phyloP scores from a whole-genome alignment of 2,329 filamentous ascomycete genomes.

The Sclerotinia glacialis region DNA sequence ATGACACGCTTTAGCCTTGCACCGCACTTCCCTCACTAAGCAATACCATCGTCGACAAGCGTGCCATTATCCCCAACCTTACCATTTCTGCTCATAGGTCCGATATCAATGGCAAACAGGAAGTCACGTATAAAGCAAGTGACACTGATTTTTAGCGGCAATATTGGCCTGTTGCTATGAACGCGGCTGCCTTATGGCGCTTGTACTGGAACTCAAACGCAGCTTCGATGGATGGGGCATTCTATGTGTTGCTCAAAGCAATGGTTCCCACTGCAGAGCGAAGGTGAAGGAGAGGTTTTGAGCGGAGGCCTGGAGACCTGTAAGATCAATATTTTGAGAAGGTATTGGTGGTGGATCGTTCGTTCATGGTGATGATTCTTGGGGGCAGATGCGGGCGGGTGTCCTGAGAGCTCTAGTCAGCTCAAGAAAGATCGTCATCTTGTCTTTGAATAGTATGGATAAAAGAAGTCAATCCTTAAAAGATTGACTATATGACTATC shows the following conservation, averaged over 20 bases:
- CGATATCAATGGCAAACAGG: not conserved
- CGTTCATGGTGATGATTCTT: not conserved
- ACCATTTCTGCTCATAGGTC: not conserved
- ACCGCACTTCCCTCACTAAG: not conserved
- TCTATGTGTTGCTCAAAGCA: not conserved
- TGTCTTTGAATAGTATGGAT: not conserved
- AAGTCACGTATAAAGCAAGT: not conserved
- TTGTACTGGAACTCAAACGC: not conserved
- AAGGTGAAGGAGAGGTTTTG: no score
- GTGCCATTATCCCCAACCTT: not conserved
- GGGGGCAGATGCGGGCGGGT: not conserved
- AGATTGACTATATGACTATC: not conserved
- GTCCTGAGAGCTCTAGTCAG: not conserved
- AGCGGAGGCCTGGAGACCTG: not conserved
- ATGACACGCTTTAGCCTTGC: not conserved
- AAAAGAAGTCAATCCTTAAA: not conserved
- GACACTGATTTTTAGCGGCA: not conserved
- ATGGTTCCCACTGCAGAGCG: not conserved
- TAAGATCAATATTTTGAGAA: not conserved
- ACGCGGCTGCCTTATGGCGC: not conserved
- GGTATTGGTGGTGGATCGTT: not conserved
- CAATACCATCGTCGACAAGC: not conserved
- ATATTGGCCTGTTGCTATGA: slow-evolving; percentile 1
- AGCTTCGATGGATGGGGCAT: not conserved
- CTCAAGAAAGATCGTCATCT: not conserved